These are phyloP conservation scores for Exophiala oligosperma DNA, from an alignment of 2,329 filamentous ascomycete species.

Conservation along the genomic window DNA sequence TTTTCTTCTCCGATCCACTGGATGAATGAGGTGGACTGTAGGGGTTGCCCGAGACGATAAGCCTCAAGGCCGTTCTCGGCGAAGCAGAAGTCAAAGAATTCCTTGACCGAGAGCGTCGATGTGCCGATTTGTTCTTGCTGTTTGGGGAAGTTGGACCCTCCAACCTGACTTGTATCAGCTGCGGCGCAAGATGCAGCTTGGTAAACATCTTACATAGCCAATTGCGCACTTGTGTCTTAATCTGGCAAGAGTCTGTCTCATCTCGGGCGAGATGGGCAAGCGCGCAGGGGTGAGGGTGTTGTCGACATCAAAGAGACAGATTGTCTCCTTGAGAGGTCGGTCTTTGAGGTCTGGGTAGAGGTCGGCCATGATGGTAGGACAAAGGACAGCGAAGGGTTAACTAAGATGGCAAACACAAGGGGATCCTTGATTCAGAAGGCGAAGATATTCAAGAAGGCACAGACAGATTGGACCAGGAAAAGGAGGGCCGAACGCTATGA, in stretches of 20 bases:
- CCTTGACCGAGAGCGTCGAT: conserved; percentile 66
- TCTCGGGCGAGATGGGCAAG: conserved; percentile 73
- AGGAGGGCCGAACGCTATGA: neutral
- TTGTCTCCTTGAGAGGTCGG: conserved; percentile 87
- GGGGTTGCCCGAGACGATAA: conserved; percentile 74
- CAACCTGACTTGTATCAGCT: conserved; percentile 51
- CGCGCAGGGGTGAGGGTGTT: conserved; percentile 84
- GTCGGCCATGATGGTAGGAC: conserved; percentile 20
- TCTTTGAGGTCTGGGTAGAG: conserved; percentile 74
- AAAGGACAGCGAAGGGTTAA: neutral
- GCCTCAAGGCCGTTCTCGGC: conserved; percentile 94
- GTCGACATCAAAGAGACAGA: conserved; percentile 96
- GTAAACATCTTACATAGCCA: conserved; percentile 60
- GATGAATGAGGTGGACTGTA: conserved; percentile 85
- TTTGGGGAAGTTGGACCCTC: conserved; percentile 87
- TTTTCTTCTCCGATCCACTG: conserved; percentile 81
- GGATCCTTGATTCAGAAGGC: neutral
- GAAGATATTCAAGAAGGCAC: neutral
- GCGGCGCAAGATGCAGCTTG: neutral
- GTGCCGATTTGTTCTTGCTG: conserved; percentile 94
- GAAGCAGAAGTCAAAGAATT: conserved; percentile 97
- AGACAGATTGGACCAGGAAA: neutral
- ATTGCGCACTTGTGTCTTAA: conserved; percentile 87
- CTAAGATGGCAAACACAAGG: neutral
- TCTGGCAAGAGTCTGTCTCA: conserved; percentile 74